Base-by-base conservation (phyloP, 192 early-diverging fungal species). In the Coemansia sp. region DNA sequence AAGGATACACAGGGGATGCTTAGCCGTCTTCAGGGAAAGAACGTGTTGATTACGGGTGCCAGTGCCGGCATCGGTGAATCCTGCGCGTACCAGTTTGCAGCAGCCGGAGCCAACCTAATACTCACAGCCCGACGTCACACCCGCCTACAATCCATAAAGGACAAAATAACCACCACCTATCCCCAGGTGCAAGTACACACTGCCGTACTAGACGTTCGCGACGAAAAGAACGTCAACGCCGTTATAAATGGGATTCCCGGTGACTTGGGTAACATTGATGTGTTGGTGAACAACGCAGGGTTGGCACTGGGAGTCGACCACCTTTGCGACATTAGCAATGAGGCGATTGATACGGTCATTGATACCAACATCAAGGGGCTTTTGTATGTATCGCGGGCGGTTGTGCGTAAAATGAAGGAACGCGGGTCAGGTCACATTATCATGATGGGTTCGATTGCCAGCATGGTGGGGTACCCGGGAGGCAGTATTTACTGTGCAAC, bases 331-430 rank as follows among this genome's bases (percentile, higher is more conserved):
- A 64, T 87, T 5, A 47, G 75, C 4, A 68, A 68, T n/a, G 79
- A 83, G 1, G 78, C 70, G 11, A 80, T 87, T 51, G 80, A 93
- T 39, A 67, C 79, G n/a, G 85, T 91, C 76, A 59, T 96, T 30
- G 87, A 88, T 43, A 92, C 89, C 36, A 96, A 96, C 62, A 80
- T 96, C 47, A 93, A 92, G 60, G 91, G 91, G 0, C 65, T 93
- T 2, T 39, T 96, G n/a, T 84, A 82, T 46, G 78, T 83, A 1
- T 87, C 85, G 5, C 83, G 89, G 32, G 87, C 87, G 3, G 77
- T 92, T 3, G 51, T 96, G 8, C 84, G 82, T 5, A 64, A 78
- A 5, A 94, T 96, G 91, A 84, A 81, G 44, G 46, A 52, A 4
- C 47, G 43, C 0, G 60, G 76, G 22, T 28, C 46, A 1, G 94